These are phyloP conservation scores for Centella asiatica DNA, from an alignment of 129 eudicot genomes.

Conservation along the genomic window DNA sequence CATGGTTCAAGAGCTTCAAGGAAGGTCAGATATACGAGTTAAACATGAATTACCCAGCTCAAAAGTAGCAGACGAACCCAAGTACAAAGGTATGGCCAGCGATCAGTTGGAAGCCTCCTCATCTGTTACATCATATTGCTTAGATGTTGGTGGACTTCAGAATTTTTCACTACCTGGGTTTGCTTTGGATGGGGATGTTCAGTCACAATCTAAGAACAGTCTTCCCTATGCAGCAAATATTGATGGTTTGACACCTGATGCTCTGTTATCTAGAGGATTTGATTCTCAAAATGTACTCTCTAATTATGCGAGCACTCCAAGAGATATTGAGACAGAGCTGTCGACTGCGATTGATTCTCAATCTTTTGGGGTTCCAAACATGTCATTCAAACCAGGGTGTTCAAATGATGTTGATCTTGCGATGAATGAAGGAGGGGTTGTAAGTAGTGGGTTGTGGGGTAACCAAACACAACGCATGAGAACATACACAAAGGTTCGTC, in stretches of 20 bases:
- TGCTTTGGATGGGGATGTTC: constrained; percentile 69
- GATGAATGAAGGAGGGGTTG: constrained; percentile 49
- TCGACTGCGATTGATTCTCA: constrained; percentile 63
- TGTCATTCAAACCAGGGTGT: constrained; percentile 73
- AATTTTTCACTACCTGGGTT: constrained; percentile 53
- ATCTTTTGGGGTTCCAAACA: constrained; percentile 66
- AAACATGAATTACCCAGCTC: constrained; percentile 43
- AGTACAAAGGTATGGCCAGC: constrained; percentile 37
- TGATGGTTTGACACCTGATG: constrained; percentile 83
- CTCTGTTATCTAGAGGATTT: constrained; percentile 83
- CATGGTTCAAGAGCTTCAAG: constrained; percentile 45
- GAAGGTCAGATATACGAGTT: constrained; percentile 38
- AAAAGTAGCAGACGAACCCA: constrained; percentile 47
- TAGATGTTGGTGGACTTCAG: constrained; percentile 62
- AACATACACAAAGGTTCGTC: constrained; percentile 83
- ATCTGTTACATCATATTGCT: constrained; percentile 77
- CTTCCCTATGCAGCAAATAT: constrained; percentile 43
- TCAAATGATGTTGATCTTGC: constrained; percentile 51
- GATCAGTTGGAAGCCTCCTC: constrained; percentile 64
- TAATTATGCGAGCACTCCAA: constrained; percentile 40
- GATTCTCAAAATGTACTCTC: constrained; percentile 81
- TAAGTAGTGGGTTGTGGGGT: constrained; percentile 62
- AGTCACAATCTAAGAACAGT: constrained; percentile 54
- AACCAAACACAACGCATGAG: constrained; percentile 77
- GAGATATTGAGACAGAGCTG: constrained; percentile 69